These are phyloP conservation scores for Fusarium penzigii DNA, from an alignment of 2,329 filamentous ascomycete species.

Conservation along the genomic window DNA sequence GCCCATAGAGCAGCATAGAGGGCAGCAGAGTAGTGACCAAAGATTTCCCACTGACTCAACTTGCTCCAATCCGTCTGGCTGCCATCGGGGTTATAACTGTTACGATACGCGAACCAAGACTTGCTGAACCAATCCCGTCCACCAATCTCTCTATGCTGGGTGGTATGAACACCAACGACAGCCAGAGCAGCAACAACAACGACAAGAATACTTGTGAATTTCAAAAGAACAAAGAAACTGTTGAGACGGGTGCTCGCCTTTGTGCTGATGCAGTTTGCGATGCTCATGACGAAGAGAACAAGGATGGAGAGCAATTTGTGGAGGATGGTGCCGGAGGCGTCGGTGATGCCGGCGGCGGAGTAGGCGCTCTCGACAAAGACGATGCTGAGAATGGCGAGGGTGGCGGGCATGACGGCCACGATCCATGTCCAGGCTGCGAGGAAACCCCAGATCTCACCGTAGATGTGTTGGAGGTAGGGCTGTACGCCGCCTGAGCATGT, in stretches of 20 bases:
- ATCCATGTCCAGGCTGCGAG: slow-evolving; percentile 67
- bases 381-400: slow-evolving; percentile 63
- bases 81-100: slow-evolving; percentile 52
- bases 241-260: slow-evolving; percentile 56
- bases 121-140: slow-evolving; percentile 53
- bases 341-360: slow-evolving; percentile 49
- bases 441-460: slow-evolving; percentile 62
- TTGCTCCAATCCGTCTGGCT: slow-evolving; percentile 48
- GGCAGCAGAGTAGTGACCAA: slow-evolving; percentile 61
- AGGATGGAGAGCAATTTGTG: slow-evolving; percentile 55
- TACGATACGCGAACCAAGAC: slow-evolving; percentile 56
- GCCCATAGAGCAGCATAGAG: slow-evolving; percentile 65
- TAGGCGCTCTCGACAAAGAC: slow-evolving; percentile 64
- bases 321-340: slow-evolving; percentile 41
- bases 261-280: slow-evolving; percentile 58
- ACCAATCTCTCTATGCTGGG: slow-evolving; percentile 40
- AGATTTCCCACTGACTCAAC: slow-evolving; percentile 56
- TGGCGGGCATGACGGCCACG: slow-evolving; percentile 64
- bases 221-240: slow-evolving; percentile 55
- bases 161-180: slow-evolving; percentile 44
- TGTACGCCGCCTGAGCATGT: slow-evolving; percentile 55
- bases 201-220: slow-evolving; percentile 51
- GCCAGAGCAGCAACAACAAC: slow-evolving; percentile 51
- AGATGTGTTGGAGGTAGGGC: slow-evolving; percentile 62
- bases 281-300: slow-evolving; percentile 47